Percentiles rank a stretch among this genome's conserved stretches.
These are phyloP conservation scores for Ampelomyces quisqualis DNA, from an alignment of 2,329 filamentous ascomycete genomes.

Conservation along the genomic window DNA sequence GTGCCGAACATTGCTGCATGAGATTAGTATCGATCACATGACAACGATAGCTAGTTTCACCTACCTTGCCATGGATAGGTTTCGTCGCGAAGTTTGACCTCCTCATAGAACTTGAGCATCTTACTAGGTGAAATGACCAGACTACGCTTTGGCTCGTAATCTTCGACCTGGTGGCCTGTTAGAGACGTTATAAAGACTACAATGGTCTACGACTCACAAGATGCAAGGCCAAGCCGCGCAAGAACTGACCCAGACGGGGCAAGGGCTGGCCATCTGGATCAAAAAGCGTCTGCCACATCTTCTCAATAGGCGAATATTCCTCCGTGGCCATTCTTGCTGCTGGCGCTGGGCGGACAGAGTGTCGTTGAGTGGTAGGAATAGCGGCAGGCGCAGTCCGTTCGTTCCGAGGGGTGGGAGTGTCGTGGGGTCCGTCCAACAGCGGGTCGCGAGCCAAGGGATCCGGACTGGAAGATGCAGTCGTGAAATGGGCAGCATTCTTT, in stretches of 20 bases:
- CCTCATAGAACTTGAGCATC: conserved; percentile 70
- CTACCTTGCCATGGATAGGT: conserved; percentile 67
- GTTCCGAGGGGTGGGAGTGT: conserved; percentile 32
- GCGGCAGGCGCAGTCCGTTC: conserved; percentile 30
- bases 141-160: conserved; percentile 66
- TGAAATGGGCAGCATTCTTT: conserved; percentile 33
- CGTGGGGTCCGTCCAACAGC: conserved; percentile 34
- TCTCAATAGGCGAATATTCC: conserved; percentile 55
- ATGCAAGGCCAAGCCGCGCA: conserved; percentile 72
- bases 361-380: conserved; percentile 17
- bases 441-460: conserved; percentile 36
- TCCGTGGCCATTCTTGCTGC: conserved; percentile 37
- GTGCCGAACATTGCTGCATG: conserved; percentile 46
- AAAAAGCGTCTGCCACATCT: conserved; percentile 76
- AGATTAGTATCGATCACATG: conserved; percentile 8
- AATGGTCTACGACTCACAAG: conserved; percentile 55
- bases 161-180: conserved; percentile 58
- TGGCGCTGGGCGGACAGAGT: conserved; percentile 26
- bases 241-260: conserved; percentile 65
- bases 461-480: conserved; percentile 40
- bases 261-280: conserved; percentile 67
- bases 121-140: conserved; percentile 76
- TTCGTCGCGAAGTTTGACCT: conserved; percentile 65
- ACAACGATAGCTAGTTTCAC: conserved; percentile 18
- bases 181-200: conserved; percentile 1